Conservation (phyloP, 1,139 yeast species). For the Sugiyamaella paludigena region DNA sequence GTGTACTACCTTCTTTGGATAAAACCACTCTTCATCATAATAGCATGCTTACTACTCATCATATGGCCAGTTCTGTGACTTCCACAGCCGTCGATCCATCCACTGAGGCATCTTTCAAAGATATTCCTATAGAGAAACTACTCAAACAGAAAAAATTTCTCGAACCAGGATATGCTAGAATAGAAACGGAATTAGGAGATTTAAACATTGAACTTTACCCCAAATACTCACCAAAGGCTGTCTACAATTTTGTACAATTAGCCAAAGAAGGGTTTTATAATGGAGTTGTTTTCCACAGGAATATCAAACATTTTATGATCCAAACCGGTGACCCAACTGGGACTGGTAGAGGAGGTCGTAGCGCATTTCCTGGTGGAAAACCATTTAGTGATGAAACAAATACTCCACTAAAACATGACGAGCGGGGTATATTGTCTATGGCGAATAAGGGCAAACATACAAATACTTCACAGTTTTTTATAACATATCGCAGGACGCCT, state of each 20-base stretch:
- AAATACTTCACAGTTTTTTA: constrained; percentile 76
- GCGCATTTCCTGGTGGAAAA: constrained; percentile 35
- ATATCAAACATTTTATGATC: constrained; percentile 49
- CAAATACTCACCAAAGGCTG: constrained; percentile 44
- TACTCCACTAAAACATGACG: constrained; percentile 71
- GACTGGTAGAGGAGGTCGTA: constrained; percentile 45
- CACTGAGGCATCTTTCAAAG: constrained; percentile 28
- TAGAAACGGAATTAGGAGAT: constrained; percentile 45
- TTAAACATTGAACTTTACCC: constrained; percentile 42
- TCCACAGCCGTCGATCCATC: constrained; percentile 35
- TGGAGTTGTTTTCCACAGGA: constrained; percentile 47
- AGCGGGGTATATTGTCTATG: constrained; percentile 80
- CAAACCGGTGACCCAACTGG: constrained; percentile 55
- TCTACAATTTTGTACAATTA: constrained; percentile 44
- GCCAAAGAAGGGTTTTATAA: constrained; percentile 43
- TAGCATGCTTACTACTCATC: constrained; percentile 32
- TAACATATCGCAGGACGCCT: constrained; percentile 66
- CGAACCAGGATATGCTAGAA: constrained; percentile 35
- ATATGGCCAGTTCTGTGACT: constrained; percentile 38
- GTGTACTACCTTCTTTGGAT: neutral
- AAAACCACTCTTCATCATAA: constrained; percentile 4
- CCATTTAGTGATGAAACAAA: constrained; percentile 53
- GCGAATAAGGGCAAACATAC: constrained; percentile 65
- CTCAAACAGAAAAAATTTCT: constrained; percentile 34
- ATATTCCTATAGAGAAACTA: constrained; percentile 29